Evolutionary conservation across 768 basidiomycete genomes (phyloP), one percentile per base, ranked within the genome.

Genomic region (Steccherinum ochraceum): DNA sequence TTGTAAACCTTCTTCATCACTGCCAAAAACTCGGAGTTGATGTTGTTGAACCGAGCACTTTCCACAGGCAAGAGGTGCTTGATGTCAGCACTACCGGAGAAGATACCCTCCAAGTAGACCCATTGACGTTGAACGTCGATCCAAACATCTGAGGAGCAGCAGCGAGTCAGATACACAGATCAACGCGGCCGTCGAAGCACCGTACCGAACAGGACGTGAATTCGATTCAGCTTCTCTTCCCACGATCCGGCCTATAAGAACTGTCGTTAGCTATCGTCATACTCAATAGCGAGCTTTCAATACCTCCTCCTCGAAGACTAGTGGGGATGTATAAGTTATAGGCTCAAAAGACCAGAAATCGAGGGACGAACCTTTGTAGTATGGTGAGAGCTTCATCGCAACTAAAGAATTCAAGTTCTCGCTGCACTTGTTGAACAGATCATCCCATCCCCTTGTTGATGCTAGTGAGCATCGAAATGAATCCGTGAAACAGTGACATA

Each of bases 1-100:
- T 98, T 98, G 81, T 95, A 94, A 52, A 99, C 96, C 68, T 95
- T 95, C 77, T 97, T 98, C 96, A 99, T 98, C 57, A 97, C 93
- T 0, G 90, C 84, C 46, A 98, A 75, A 72, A 99, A 99, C 64
- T 99, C 96, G 42, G 91, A 82, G 66, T 99, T 97, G 77, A 99
- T 99, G 69, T 94, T 97, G 65, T 89, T 87, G 73, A 99, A 99
- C 24, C 96, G 89, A n/a, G 92, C 83, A 61, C 85, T 93, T 70
- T 99, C 96, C 54, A 97, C 88, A 0, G 96, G 96, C 23, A 99
- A 84, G 12, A 99, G 83, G 65, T 99, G 96, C 65, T 98, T 98
- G 78, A 99, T 98, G 64, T 99, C 96, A 21, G 94, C 96, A 59
- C 93, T 97, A 26, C 95, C 94, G n/a, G 95, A 92, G 70, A 99